A percentile compares a stretch with the other conserved stretches of the same genome.
Evolutionary conservation across 192 early-diverging fungal genomes (phyloP).

Genomic region (Coemansia pectinata): DNA sequence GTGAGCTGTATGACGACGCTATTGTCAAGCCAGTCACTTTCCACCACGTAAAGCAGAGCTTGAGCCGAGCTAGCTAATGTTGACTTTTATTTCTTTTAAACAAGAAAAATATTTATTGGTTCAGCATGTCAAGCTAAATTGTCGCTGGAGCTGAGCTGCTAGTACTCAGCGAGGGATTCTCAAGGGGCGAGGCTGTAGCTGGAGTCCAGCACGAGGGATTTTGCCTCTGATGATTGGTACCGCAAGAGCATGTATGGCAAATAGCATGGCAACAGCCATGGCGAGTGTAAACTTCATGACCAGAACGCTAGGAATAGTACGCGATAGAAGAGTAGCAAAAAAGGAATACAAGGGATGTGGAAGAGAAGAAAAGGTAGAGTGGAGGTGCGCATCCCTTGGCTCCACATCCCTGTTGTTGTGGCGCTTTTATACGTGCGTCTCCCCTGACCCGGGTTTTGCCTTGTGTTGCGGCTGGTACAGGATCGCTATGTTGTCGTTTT

Average conservation of each 20-base stretch:
- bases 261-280: neutral
- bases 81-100: neutral
- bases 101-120: neutral
- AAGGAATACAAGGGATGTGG: neutral
- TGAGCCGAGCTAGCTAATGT: conserved; percentile 1
- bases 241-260: conserved; percentile 1
- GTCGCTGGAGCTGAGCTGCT: neutral
- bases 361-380: neutral
- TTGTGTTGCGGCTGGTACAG: neutral
- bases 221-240: neutral
- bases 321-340: neutral
- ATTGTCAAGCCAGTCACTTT: conserved; percentile 42
- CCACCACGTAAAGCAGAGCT: conserved; percentile 15
- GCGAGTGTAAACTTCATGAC: neutral
- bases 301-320: neutral
- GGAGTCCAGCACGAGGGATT: neutral
- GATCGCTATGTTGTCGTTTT: neutral
- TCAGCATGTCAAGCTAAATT: neutral
- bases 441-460: neutral
- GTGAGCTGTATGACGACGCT: conserved; percentile 29
- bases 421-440: neutral
- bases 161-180: neutral
- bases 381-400: neutral
- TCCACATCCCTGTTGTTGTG: neutral
- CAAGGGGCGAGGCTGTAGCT: neutral